A percentile compares a stretch with the other conserved stretches of the same genome.
phyloP scores from a whole-genome alignment of 768 basidiomycete genomes.

The Tubosaeta sp. region DNA sequence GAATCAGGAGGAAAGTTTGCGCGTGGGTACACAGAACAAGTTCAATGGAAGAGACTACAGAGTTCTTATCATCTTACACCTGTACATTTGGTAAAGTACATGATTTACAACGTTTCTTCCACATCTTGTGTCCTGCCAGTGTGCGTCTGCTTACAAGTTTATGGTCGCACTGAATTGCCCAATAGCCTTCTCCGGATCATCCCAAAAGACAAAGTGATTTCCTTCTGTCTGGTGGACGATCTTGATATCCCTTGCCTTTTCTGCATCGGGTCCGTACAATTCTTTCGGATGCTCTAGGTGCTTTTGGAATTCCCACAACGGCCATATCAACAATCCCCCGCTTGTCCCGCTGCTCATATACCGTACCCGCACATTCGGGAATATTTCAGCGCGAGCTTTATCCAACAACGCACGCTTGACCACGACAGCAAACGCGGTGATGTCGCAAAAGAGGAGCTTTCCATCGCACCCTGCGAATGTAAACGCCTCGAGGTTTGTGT shows the following conservation, averaged over 20 bases:
- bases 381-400: conserved; percentile 4
- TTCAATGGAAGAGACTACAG: too few relatives aligned
- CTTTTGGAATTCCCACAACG: conserved; percentile 11
- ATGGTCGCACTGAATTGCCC: conserved; percentile 8
- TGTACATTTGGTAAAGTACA: neutral
- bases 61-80: too few relatives aligned
- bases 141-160: conserved; percentile 3
- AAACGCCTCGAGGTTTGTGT: conserved; percentile 7
- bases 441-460: conserved; percentile 11
- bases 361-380: conserved; percentile 14
- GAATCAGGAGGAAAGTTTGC: too few relatives aligned
- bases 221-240: conserved; percentile 10
- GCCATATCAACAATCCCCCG: conserved; percentile 8
- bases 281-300: conserved; percentile 1
- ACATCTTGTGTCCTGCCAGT: neutral
- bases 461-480: conserved; percentile 1
- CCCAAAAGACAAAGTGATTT: conserved; percentile 26
- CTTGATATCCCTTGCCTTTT: conserved; percentile 21
- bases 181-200: conserved; percentile 21
- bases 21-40: too few relatives aligned
- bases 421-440: conserved; percentile 4
- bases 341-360: conserved; percentile 15
- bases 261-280: conserved; percentile 12
- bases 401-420: conserved; percentile 18
- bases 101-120: neutral